Percentiles rank a stretch among this genome's conserved stretches.
Evolutionary conservation across 352 stramenopile genomes (phyloP).

Genomic region (Globisporangium rhizosaccharum): DNA sequence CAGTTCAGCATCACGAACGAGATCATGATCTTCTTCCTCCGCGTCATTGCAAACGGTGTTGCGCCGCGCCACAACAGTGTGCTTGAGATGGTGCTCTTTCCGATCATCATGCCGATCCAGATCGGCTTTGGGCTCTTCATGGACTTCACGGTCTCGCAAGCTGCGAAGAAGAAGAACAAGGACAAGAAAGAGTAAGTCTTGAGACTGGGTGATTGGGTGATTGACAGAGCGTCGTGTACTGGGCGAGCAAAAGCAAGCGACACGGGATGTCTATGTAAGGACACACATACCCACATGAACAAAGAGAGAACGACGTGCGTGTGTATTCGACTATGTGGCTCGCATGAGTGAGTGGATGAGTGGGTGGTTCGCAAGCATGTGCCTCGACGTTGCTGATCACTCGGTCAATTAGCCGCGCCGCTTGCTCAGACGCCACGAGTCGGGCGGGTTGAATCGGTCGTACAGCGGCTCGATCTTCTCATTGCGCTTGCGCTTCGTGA

Average conservation of each 20-base stretch:
- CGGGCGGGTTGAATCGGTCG: conserved; percentile 97
- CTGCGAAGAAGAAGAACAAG: conserved; percentile 47
- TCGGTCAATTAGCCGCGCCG: conserved; percentile 81
- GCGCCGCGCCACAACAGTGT: conserved; percentile 63
- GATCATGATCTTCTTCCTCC: conserved; percentile 64
- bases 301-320: not conserved
- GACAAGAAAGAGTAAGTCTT: conserved; percentile 42
- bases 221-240: not conserved
- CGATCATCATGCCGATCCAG: conserved; percentile 58
- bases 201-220: not conserved
- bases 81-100: conserved; percentile 65
- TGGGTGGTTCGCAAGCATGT: not conserved
- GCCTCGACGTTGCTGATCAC: not conserved
- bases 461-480: conserved; percentile 99
- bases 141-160: conserved; percentile 66
- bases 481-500: conserved; percentile 97
- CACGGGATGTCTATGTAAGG: no score
- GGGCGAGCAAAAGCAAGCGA: not conserved
- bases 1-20: conserved; percentile 84
- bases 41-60: conserved; percentile 68
- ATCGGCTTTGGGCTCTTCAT: conserved; percentile 77
- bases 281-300: not conserved
- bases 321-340: not conserved
- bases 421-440: conserved; percentile 96
- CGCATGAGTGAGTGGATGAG: not conserved